A percentile compares a stretch with the other conserved stretches of the same genome.
Evolutionary conservation across 768 basidiomycete genomes (phyloP).

Genomic region (Podaxis sp.): DNA sequence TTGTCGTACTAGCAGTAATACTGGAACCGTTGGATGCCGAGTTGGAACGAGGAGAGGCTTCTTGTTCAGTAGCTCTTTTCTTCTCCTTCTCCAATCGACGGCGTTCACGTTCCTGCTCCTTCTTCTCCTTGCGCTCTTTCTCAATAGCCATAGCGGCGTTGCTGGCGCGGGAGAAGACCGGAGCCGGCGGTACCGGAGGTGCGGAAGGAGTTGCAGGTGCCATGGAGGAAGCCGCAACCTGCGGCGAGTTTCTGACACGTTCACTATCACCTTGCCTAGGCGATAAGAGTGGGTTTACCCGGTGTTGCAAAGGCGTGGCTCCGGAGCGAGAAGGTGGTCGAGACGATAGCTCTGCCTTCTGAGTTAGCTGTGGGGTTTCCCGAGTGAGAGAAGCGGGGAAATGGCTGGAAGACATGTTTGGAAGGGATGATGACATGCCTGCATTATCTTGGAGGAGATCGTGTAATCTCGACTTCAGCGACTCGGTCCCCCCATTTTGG

Average conservation of each 20-base stretch:
- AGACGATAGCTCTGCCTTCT: conserved; percentile 10
- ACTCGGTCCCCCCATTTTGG: conserved; percentile 28
- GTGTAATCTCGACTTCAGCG: conserved; percentile 39
- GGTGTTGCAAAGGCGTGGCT: conserved; percentile 18
- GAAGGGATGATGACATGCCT: conserved; percentile 42
- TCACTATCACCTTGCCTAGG: conserved; percentile 14
- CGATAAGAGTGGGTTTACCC: conserved; percentile 21
- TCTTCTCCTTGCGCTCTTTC: conserved; percentile 35
- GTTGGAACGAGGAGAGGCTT: neutral
- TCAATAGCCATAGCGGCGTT: conserved; percentile 54
- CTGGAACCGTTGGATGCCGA: neutral
- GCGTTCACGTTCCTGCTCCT: conserved; percentile 26
- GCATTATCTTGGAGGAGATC: conserved; percentile 46
- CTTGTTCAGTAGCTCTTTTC: conserved; percentile 26
- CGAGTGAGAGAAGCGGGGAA: conserved; percentile 24
- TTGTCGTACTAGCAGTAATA: neutral
- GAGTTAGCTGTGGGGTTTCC: conserved; percentile 12
- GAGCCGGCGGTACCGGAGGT: conserved; percentile 3
- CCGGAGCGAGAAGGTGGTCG: conserved; percentile 24
- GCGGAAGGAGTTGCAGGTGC: conserved; percentile 11
- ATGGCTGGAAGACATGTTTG: conserved; percentile 30
- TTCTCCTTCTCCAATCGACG: conserved; percentile 30
- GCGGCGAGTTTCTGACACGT: conserved; percentile 17
- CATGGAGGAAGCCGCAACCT: conserved; percentile 16
- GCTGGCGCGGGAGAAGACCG: conserved; percentile 46